Conservation (phyloP, 352 stramenopile genomes). For the Globisporangium acanthophoron region DNA sequence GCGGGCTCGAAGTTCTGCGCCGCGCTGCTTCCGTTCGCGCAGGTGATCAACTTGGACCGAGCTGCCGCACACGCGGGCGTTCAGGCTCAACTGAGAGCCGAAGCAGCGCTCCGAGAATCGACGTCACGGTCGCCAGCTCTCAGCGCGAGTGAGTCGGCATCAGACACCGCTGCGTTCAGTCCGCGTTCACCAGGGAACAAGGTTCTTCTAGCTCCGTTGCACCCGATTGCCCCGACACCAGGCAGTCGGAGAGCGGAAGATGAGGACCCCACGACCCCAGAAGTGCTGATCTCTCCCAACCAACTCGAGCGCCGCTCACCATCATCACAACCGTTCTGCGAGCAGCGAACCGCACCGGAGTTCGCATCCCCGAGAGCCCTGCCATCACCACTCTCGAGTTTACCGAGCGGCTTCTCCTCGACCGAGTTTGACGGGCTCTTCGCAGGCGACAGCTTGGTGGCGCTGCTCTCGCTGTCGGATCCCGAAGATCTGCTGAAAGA, state of each 20-base stretch:
- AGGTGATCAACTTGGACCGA: slow-evolving; percentile 43
- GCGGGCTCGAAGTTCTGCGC: slow-evolving; percentile 52
- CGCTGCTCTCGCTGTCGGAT: slow-evolving; percentile 32
- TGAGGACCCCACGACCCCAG: not conserved
- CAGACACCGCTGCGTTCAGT: not conserved
- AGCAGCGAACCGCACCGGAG: not conserved
- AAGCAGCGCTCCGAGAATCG: not conserved
- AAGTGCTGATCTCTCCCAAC: not conserved
- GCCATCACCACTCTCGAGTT: not conserved
- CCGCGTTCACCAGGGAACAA: slow-evolving; percentile 14
- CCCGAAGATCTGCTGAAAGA: slow-evolving; percentile 59
- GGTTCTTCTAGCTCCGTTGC: slow-evolving; percentile 19
- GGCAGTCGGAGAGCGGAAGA: not conserved
- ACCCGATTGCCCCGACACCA: not conserved
- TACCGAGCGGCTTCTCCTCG: not conserved
- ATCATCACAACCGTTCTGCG: not conserved
- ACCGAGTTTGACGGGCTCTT: slow-evolving; percentile 31
- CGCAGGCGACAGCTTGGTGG: slow-evolving; percentile 19
- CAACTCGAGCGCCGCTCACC: not conserved
- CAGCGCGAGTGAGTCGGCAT: too few relatives aligned
- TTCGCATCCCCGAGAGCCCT: not conserved
- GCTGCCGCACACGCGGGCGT: not conserved
- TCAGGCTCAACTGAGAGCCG: not conserved
- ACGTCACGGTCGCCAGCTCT: not conserved
- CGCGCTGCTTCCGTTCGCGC: slow-evolving; percentile 52